Evolutionary conservation across 2,329 filamentous ascomycete genomes (phyloP), one percentile per base, ranked within the genome.

Genomic region (Davidsoniella australis): DNA sequence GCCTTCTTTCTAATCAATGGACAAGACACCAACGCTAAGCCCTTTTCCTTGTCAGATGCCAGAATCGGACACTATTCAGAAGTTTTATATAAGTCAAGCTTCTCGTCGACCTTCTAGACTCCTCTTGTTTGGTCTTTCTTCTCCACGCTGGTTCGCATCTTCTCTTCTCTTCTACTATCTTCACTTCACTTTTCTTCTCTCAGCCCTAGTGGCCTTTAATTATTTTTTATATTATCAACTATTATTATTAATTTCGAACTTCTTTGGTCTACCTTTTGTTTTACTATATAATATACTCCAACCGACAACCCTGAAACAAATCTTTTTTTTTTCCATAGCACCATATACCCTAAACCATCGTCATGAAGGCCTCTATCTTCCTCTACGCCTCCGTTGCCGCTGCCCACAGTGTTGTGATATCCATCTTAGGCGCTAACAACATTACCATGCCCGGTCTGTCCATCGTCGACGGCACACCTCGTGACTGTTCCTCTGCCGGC

Each of bases 391-490:
- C 68, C 55, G 67, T 68, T 56, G 69, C 70, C 44, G 73, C 71
- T 48, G 76, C 80, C 63, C 75, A 76, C 61, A 65, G 78, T 49
- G 64, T 79, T 57, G 69, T 70, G 56, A 61, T 67, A 40, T 66
- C 78, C 54, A 61, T 68, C 56, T 76, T 76, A 49, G 73, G 75
- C 55, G 80, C 20, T 23, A 23, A 80, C 57, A 71, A 71, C 54
- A 76, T 80, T 41, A 68, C 60, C 54, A 79, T 80, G 75, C 73
- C 76, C 33, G 76, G 72, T 60, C 70, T 53, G 14, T 36, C n/a
- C 20, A 74, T 81, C 55, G 66, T 68, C 43, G 78, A 82, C 54
- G 78, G 77, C 57, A 82, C 78, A 54, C 79, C 78, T 46, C 76
- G 79, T 58, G 77, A 82, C 64, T 82, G 78, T 62, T 67, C 73